Conservation (phyloP, 768 basidiomycete genomes). For the Roridomyces roridus region DNA sequence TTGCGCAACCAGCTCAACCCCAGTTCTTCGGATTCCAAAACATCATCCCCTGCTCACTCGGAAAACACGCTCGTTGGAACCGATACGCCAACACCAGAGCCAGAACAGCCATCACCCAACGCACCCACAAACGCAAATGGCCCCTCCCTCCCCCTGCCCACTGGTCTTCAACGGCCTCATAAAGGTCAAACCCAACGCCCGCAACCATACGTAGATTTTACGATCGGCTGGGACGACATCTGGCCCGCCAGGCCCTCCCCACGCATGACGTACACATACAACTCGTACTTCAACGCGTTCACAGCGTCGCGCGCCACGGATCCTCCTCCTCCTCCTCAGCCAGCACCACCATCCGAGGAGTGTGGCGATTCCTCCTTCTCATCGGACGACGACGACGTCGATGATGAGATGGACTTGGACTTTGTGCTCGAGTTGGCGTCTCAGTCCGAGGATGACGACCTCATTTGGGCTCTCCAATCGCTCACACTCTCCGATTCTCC, state of each 20-base stretch:
- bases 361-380: too few relatives aligned
- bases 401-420: slow-evolving; percentile 7
- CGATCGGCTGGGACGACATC: slow-evolving; percentile 22
- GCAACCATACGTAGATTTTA: slow-evolving; percentile 13
- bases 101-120: not conserved
- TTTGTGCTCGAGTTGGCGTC: slow-evolving; percentile 10
- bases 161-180: not conserved
- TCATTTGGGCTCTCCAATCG: slow-evolving; percentile 14
- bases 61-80: not conserved
- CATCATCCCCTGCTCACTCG: not conserved
- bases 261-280: slow-evolving; percentile 6
- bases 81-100: not conserved
- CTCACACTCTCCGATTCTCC: slow-evolving; percentile 8
- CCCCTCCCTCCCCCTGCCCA: not conserved
- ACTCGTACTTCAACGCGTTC: slow-evolving; percentile 16
- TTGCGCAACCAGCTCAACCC: not conserved
- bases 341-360: not conserved
- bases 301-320: not conserved
- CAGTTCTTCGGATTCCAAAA: not conserved
- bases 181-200: not conserved
- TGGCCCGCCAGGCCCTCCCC: slow-evolving; percentile 16
- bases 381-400: not conserved
- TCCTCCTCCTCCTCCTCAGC: not conserved
- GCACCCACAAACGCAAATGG: not conserved
- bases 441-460: slow-evolving; percentile 16